Percentiles rank a stretch among this genome's conserved stretches.
Conservation (phyloP, 2,329 filamentous ascomycete genomes). For the Zymoseptoria passerinii region DNA sequence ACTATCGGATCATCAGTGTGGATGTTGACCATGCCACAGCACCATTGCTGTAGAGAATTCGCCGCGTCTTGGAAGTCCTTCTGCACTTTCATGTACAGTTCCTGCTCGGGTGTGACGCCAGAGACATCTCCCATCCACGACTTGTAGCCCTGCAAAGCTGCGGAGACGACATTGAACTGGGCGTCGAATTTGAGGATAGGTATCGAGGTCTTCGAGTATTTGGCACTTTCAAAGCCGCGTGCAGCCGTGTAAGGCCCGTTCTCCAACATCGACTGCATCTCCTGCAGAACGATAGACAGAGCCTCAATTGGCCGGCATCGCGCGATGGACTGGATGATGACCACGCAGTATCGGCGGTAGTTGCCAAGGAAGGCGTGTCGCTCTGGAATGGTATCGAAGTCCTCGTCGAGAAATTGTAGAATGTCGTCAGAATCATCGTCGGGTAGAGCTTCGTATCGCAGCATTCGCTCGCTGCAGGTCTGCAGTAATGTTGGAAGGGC, state of each 20-base stretch:
- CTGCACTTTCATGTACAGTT: conserved; percentile 44
- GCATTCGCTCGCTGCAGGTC: conserved; percentile 70
- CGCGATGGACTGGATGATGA: conserved; percentile 80
- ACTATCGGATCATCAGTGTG: conserved; percentile 51
- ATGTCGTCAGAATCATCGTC: conserved; percentile 74
- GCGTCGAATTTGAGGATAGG: conserved; percentile 76
- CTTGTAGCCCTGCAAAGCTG: conserved; percentile 77
- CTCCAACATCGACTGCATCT: conserved; percentile 65
- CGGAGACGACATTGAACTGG: conserved; percentile 81
- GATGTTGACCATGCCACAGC: conserved; percentile 59
- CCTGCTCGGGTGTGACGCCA: conserved; percentile 35
- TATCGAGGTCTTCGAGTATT: conserved; percentile 57
- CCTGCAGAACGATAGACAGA: conserved; percentile 74
- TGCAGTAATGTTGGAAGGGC: conserved; percentile 71
- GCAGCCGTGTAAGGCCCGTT: conserved; percentile 63
- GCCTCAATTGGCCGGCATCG: conserved; percentile 75
- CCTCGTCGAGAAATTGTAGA: conserved; percentile 75
- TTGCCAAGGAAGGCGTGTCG: conserved; percentile 92
- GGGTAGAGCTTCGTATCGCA: conserved; percentile 80
- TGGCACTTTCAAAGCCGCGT: conserved; percentile 50
- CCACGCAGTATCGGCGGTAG: conserved; percentile 81
- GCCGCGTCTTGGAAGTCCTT: conserved; percentile 49
- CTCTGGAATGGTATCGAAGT: conserved; percentile 91
- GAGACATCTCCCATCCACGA: conserved; percentile 56
- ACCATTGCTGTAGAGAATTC: conserved; percentile 52